A percentile compares a stretch with the other conserved stretches of the same genome.
Evolutionary conservation across 768 basidiomycete species (phyloP).

Genomic region (Lactarius evosmus): DNA sequence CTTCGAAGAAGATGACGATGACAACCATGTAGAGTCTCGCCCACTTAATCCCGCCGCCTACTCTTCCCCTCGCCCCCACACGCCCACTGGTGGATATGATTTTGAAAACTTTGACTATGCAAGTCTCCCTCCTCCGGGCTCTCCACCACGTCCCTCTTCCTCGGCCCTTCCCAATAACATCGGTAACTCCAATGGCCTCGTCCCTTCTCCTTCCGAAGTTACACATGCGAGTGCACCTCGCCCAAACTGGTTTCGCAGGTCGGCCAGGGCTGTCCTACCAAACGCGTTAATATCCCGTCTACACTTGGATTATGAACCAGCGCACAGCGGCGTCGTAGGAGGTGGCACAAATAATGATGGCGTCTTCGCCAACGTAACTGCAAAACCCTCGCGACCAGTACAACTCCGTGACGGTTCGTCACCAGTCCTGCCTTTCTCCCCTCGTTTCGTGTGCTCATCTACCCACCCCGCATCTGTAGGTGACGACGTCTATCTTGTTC

Average conservation of each 20-base stretch:
- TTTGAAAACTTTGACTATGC: slow-evolving; percentile 79
- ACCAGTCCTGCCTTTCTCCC: slow-evolving; percentile 24
- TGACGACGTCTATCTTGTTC: slow-evolving; percentile 69
- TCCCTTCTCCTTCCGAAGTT: slow-evolving; percentile 46
- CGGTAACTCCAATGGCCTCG: slow-evolving; percentile 71
- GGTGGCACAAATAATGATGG: slow-evolving; percentile 79
- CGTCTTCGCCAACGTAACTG: slow-evolving; percentile 93
- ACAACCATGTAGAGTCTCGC: slow-evolving; percentile 48
- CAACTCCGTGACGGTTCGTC: slow-evolving; percentile 58
- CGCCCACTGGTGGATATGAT: slow-evolving; percentile 52
- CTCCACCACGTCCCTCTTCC: slow-evolving; percentile 64
- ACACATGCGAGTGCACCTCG: slow-evolving; percentile 35
- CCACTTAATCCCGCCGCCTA: slow-evolving; percentile 45
- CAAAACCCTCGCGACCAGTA: slow-evolving; percentile 67
- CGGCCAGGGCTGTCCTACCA: slow-evolving; percentile 57
- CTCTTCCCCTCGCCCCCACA: slow-evolving; percentile 28
- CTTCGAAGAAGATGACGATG: slow-evolving; percentile 76
- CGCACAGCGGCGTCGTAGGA: slow-evolving; percentile 51
- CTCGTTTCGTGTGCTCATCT: slow-evolving; percentile 5
- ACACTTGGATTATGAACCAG: slow-evolving; percentile 41
- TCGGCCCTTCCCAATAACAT: slow-evolving; percentile 63
- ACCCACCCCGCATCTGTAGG: slow-evolving; percentile 45
- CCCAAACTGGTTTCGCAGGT: slow-evolving; percentile 52
- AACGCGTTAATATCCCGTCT: slow-evolving; percentile 45
- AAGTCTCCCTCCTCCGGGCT: slow-evolving; percentile 75